phyloP scores from a whole-genome alignment of 140 eudicot genomes.

The Flaveria floridana region DNA sequence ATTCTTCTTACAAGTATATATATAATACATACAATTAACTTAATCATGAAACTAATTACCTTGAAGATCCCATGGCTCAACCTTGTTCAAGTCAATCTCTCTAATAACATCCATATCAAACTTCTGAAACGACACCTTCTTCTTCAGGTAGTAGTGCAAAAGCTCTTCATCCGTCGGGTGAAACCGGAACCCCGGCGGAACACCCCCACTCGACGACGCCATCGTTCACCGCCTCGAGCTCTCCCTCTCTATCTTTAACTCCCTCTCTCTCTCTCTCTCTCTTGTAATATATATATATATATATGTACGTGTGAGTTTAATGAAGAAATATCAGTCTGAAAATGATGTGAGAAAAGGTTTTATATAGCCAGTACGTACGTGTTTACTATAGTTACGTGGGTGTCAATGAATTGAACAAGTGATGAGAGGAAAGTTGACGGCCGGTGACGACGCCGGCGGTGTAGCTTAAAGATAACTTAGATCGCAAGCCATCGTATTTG shows the following conservation, averaged over 20 bases:
- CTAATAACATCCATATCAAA: conserved; percentile 85
- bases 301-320: neutral
- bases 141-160: conserved; percentile 84
- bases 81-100: conserved; percentile 76
- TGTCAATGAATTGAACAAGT: conserved; percentile 30
- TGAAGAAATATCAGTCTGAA: conserved; percentile 25
- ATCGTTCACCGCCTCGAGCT: conserved; percentile 14
- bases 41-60: conserved; percentile 41
- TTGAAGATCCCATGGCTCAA: conserved; percentile 97
- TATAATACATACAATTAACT: neutral
- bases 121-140: conserved; percentile 70
- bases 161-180: conserved; percentile 93
- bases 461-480: conserved; percentile 64
- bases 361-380: conserved; percentile 3
- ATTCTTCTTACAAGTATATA: neutral
- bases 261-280: neutral
- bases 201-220: conserved; percentile 73
- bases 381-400: neutral
- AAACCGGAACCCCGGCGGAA: conserved; percentile 88
- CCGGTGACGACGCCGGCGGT: conserved; percentile 91
- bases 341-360: conserved; percentile 26
- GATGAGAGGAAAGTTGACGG: conserved; percentile 65
- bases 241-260: neutral
- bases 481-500: conserved; percentile 38
- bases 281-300: neutral